Evolutionary conservation across 1,284 basidiomycete genomes (phyloP).

Genomic region (Rhodotorula sp.): DNA sequence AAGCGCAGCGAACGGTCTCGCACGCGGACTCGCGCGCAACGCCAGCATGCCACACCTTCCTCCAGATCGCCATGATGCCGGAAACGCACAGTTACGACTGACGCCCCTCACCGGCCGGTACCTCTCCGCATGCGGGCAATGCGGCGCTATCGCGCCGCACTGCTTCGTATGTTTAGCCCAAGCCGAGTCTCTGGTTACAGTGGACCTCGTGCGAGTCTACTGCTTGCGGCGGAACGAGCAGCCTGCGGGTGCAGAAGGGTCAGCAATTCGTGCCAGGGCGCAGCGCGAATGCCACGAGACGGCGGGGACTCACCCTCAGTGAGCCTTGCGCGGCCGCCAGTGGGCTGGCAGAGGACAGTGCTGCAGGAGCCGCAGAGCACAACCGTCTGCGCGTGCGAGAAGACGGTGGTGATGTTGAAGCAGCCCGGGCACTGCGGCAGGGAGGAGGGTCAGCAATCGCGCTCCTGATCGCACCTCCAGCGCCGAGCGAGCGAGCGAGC

Average conservation of each 20-base stretch:
- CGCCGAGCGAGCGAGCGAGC: background rate
- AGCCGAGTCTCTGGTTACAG: too few relatives aligned
- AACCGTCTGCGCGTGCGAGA: slow-evolving; percentile 92
- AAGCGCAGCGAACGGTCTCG: too few relatives aligned
- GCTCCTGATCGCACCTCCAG: background rate
- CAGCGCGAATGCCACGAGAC: background rate
- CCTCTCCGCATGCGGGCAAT: too few relatives aligned
- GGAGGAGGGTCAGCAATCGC: background rate
- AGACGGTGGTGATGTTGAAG: slow-evolving; percentile 92
- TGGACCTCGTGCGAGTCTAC: slow-evolving; percentile 16
- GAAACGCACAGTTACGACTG: too few relatives aligned
- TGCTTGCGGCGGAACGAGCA: slow-evolving; percentile 41
- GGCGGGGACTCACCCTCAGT: slow-evolving; percentile 9
- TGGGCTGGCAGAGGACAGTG: slow-evolving; percentile 95
- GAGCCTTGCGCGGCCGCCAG: slow-evolving; percentile 54
- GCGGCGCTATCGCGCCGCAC: too few relatives aligned
- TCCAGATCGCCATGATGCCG: too few relatives aligned
- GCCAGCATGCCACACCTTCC: too few relatives aligned
- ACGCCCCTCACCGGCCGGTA: too few relatives aligned
- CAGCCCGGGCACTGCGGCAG: slow-evolving; percentile 59
- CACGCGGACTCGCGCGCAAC: too few relatives aligned
- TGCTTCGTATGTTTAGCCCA: too few relatives aligned
- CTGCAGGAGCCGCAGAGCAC: slow-evolving; percentile 91
- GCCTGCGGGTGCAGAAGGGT: background rate
- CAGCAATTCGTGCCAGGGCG: background rate